A percentile compares a stretch with the other conserved stretches of the same genome.
Evolutionary conservation across 2,329 filamentous ascomycete species (phyloP).

Genomic region (Ceratocystis ficicola): DNA sequence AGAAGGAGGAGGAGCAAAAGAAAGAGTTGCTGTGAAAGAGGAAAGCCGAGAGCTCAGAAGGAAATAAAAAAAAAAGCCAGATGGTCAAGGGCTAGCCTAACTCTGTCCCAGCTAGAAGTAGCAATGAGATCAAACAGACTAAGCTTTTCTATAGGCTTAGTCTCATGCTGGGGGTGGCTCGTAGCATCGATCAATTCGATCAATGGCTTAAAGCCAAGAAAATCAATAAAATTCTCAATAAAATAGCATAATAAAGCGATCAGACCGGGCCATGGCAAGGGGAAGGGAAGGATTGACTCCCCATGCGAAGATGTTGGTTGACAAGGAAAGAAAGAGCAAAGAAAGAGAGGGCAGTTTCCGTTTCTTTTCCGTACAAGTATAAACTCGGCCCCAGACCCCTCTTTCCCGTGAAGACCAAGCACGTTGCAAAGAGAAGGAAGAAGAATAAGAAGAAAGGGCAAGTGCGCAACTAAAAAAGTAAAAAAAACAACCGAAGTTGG

Average conservation of each 20-base stretch:
- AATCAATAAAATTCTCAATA: neutral
- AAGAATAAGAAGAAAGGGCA: neutral
- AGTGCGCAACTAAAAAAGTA: neutral
- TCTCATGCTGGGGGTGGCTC: neutral
- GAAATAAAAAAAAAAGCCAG: neutral
- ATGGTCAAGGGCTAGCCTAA: neutral
- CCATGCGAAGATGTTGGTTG: conserved; percentile 11
- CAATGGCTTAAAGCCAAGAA: neutral
- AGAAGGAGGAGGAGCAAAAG: neutral
- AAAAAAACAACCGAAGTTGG: too few species aligned
- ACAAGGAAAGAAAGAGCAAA: conserved; percentile 8
- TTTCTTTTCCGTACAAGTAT: conserved; percentile 9
- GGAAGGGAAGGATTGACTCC: neutral
- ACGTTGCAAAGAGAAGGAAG: neutral
- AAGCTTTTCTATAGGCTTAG: neutral
- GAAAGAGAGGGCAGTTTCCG: conserved; percentile 1
- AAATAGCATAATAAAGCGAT: neutral
- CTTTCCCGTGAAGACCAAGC: conserved; percentile 1
- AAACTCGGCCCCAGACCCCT: conserved; percentile 7
- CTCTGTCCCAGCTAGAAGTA: neutral
- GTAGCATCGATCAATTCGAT: neutral
- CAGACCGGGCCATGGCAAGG: conserved; percentile 1
- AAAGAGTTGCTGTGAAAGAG: neutral
- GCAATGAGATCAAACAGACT: neutral
- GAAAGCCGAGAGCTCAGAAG: neutral